Base-by-base conservation (phyloP, 2,329 filamentous ascomycete species). In the Talaromyces marneffei region DNA sequence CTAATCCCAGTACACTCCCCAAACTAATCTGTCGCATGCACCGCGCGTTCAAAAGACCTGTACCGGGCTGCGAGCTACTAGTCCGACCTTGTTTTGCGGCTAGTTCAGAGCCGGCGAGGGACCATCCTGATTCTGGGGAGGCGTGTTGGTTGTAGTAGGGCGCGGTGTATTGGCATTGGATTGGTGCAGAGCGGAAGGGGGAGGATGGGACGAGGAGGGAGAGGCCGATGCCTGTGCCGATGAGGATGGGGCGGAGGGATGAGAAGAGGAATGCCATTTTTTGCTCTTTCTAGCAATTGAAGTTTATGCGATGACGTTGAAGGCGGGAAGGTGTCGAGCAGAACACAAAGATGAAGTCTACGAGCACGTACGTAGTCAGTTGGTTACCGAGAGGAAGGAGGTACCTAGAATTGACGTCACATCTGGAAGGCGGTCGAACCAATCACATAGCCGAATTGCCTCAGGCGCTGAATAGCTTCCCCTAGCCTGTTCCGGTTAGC, bases 21-120 rank as follows among this genome's bases (percentile, higher is more conserved):
- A 79, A 50, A 64, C 76, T 79, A 50, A 79, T 70, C 66, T 80
- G 77, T 16, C 74, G 74, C 67, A 79, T 76, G 37, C 71, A 75
- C 25, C 68, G 68, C 18, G 70, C 68, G 10, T 68, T 73, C 60
- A 75, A 55, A n/a, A 74, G 62, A 5, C 69, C 42, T 10, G 29
- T 65, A 40, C 55, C 63, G 9, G 56, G 8, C 64, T 57, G 35
- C 27, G 62, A 27, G 25, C 23, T 31, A 2, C 61, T 57, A 8
- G 69, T 69, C 3, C 40, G 61, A 31, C 68, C 66, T 62, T 75
- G 68, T 63, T 73, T 71, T 57, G 64, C 64, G 10, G 66, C 37
- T 9, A 61, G 6, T 8, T 68, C 62, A 2, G 37, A 57, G 16
- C 69, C 65, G 10, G 65, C 18, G 1, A 74, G 52, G 5, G 70